Evolutionary conservation across 371 early-diverging fungal genomes (phyloP), one percentile per base, ranked within the genome.

Genomic region (Syncephalis plumigaleata): DNA sequence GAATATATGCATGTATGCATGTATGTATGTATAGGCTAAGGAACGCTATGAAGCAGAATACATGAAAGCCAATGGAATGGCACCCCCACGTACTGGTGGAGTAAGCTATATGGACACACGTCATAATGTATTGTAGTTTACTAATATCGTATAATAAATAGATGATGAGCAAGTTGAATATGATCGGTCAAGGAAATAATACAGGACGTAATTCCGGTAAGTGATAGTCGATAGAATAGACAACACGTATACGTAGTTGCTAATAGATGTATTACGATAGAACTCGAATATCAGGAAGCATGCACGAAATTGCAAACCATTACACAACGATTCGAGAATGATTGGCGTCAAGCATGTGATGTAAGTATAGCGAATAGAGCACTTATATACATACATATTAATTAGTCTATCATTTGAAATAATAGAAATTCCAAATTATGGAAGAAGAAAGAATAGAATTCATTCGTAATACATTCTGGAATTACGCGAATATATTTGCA

Each of bases 381-480:
- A 18, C 13, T 2, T 21, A 11, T 22, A 11, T 43, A 4, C 11
- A 42, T 44, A 15, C 1, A 3, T 18, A 15, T 36, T 25, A 31
- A 20, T 22, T n/a, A n/a, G n/a, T n/a, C n/a, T n/a, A 36, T 16
- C 18, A 15, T 16, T 27, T 1, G 3, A 3, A 36, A 3, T 0
- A 15, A 45, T 46, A 45, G 51, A 50, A 27, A 51, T 56, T 60
- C 18, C 90, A 91, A 76, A 57, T 71, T 9, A 70, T 94, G 51
- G 92, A 94, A 56, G 85, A 87, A 51, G 81, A 87, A 47, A 61
- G 93, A 37, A 67, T 91, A 17, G 83, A 90, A 45, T 87, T 79
- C 40, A 53, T 89, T 22, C 73, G 86, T 39, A 76, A 72, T 7
- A 64, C 64, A 16, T 63, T 91, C 27, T 87, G 87, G 75, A 74